Base-by-base conservation (phyloP, 139 green algal genomes). In the Chlorella sp. region DNA sequence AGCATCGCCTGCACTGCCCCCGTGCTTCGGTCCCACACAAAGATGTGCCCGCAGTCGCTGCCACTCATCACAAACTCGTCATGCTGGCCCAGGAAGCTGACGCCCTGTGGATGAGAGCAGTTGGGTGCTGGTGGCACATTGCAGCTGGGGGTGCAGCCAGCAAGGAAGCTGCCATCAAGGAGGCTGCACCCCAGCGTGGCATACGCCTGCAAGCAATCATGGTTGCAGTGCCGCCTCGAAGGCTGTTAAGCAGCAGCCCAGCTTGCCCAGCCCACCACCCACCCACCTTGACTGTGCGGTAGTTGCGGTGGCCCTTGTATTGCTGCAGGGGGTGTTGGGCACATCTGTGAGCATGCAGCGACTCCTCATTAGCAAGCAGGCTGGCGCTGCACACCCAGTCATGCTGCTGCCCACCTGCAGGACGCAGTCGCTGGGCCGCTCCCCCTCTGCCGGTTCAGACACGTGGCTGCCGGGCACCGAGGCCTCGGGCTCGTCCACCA, bases 1-100 rank as follows among this genome's bases (percentile, higher is more conserved):
- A 86, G 86, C 55, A 86, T 56, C 28, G 78, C 76, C 56, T 90
- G 67, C 73, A 93, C 71, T 51, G 71, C 13, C 2, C 76, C 86
- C 0, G 36, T 92, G 76, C 21, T 51, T 18, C 74, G 80, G 16
- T 89, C 68, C 93, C 93, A 97, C 1, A 96, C 38, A 75, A 92
- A 97, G 44, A 96, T 87, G 78, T 83, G 83, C 5, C 94, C 94
- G 74, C 94, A 92, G 82, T 97, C 94, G 13, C 83, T 91, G 57
- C 94, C 93, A 63, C 89, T 93, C 23, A 91, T 76, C 17, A 97
- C 84, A 56, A 90, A 90, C 62, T 91, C 81, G 36, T 89, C 84
- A 57, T 73, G 30, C 2, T 26, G 26, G 26, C 90, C 90, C 38
- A 92, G 39, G 81, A 91, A 93, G 65, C 60, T 76, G 4, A 91